Evolutionary conservation across 2,329 filamentous ascomycete species (phyloP).

Genomic region (Cercospora berteroae): DNA sequence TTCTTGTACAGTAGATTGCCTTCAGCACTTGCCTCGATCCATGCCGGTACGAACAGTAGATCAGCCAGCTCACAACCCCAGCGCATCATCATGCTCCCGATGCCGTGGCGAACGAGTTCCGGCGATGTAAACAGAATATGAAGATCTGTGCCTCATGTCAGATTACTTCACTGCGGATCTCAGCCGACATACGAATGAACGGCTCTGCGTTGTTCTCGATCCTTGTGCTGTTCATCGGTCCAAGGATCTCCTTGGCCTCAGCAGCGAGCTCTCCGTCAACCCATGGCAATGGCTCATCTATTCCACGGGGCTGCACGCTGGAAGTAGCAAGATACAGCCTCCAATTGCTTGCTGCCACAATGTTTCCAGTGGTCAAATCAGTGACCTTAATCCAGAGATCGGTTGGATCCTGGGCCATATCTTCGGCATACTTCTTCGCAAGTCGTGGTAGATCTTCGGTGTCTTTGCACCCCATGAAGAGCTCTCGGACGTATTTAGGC

Average conservation of each 20-base stretch:
- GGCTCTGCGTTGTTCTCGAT: constrained; percentile 15
- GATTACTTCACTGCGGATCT: neutral
- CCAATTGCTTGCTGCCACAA: constrained; percentile 37
- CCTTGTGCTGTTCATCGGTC: constrained; percentile 15
- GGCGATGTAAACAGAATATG: constrained; percentile 40
- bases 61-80: constrained; percentile 41
- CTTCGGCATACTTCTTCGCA: constrained; percentile 17
- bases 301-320: neutral
- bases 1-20: constrained; percentile 32
- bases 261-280: constrained; percentile 14
- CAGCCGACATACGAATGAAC: constrained; percentile 21
- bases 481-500: constrained; percentile 1
- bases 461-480: constrained; percentile 31
- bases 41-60: constrained; percentile 33
- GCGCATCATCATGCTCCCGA: constrained; percentile 39
- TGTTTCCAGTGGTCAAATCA: constrained; percentile 29
- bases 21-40: constrained; percentile 31
- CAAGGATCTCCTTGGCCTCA: constrained; percentile 1
- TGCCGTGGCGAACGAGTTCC: constrained; percentile 39
- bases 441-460: constrained; percentile 12
- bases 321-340: constrained; percentile 27
- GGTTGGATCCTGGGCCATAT: constrained; percentile 24
- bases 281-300: constrained; percentile 16
- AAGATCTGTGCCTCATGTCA: constrained; percentile 31
- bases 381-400: constrained; percentile 36